Evolutionary conservation across 495 filamentous ascomycete genomes (phyloP), one percentile per base, ranked within the genome.

Genomic region (Lepraria neglecta): DNA sequence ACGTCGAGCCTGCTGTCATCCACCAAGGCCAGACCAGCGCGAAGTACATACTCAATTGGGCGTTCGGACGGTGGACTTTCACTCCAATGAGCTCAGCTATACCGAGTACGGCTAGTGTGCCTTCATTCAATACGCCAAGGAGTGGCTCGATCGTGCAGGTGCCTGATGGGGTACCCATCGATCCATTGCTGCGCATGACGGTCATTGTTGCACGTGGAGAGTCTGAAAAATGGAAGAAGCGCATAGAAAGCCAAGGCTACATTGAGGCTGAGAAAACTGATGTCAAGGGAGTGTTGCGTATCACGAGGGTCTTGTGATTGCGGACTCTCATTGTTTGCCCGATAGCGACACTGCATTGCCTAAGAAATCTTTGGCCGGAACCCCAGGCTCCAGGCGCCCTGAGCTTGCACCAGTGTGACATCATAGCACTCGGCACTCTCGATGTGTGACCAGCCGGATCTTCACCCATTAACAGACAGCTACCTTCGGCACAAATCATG

Each of bases 1-100:
- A 82, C 10, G 63, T 64, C 19, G 28, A 44, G 27, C 64, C 64
- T 50, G 63, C 68, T 38, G 56, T 51, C 1, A 59, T 44, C 47
- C 67, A 71, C 58, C 55, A 71, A 27, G 50, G 65, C 4, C 64
- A 59, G 14, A 65, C 59, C 21, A 58, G 59, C 73, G 48, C 59
- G 10, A 57, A 83, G 62, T 95, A 91, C 69, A 95, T 97, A 51
- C 78, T 98, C 48, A 98, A 98, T 70, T 97, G 94, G 94, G 95
- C 94, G 0, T 98, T 98, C 74, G 92, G 91, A 7, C 80, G 94
- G 19, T 97, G 94, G 94, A 96, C 83, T 3, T 92, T 89, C 68
- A 92, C 91, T 6, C 77, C 78, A 0, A 75, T 87, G 42, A 71
- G 69, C 6, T 71, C 71, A 6, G 69, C 65, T 0, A 3, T 65